These are phyloP conservation scores for Coniosporium tulheliwenetii DNA, from an alignment of 2,329 filamentous ascomycete species.

Conservation along the genomic window DNA sequence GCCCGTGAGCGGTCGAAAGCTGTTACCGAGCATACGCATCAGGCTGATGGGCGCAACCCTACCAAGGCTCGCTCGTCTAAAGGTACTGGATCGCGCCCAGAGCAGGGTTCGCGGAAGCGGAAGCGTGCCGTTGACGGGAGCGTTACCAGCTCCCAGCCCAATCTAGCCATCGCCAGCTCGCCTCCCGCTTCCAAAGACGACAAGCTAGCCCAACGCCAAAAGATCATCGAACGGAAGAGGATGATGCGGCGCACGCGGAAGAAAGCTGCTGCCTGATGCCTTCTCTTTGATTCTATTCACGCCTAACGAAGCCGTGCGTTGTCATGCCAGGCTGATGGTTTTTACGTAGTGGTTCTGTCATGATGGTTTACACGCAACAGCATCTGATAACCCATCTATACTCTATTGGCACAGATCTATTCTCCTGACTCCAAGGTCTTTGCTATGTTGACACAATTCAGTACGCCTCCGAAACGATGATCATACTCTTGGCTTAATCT, in stretches of 20 bases:
- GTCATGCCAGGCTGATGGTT: too few species aligned
- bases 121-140: slow-evolving; percentile 16
- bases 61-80: slow-evolving; percentile 2
- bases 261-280: slow-evolving; percentile 2
- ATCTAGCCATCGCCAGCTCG: not conserved
- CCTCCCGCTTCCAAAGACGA: slow-evolving; percentile 20
- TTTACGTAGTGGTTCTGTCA: too few species aligned
- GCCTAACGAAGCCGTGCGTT: too few species aligned
- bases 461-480: too few species aligned
- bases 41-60: slow-evolving; percentile 1
- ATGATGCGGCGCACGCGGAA: slow-evolving; percentile 46
- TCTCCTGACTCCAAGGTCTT: too few species aligned
- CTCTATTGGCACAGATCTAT: too few species aligned
- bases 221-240: slow-evolving; percentile 75
- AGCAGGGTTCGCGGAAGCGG: slow-evolving; percentile 17
- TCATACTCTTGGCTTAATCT: too few species aligned
- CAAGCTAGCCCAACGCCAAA: slow-evolving; percentile 46
- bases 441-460: too few species aligned
- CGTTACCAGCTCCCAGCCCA: not conserved
- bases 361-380: too few species aligned
- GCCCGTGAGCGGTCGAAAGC: slow-evolving; percentile 27
- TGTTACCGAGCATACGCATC: slow-evolving; percentile 3
- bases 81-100: slow-evolving; percentile 2
- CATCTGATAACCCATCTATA: too few species aligned
- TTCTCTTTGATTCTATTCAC: too few species aligned